A percentile compares a stretch with the other conserved stretches of the same genome.
These are phyloP conservation scores for Miamiensis avidus DNA, from an alignment of 169 alveolate species.

Conservation along the genomic window DNA sequence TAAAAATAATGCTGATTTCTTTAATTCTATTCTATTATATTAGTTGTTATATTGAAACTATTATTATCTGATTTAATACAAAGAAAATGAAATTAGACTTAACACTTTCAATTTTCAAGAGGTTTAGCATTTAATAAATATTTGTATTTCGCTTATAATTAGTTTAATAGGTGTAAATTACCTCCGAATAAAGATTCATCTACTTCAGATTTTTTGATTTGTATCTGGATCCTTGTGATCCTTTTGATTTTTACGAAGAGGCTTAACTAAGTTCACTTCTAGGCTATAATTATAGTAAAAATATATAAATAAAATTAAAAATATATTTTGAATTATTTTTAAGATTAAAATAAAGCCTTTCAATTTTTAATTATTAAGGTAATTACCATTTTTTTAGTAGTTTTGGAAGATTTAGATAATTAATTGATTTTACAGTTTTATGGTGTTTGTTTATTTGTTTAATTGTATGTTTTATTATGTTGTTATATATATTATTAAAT, in stretches of 20 bases:
- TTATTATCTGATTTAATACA: too few relatives aligned
- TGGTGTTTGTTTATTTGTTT: too few relatives aligned
- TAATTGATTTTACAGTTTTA: too few relatives aligned
- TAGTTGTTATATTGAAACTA: too few relatives aligned
- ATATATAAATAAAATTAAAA: neutral
- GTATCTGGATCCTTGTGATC: neutral
- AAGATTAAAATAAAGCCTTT: too few relatives aligned
- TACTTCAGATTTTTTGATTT: slow-evolving; percentile 4
- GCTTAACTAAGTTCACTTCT: slow-evolving; percentile 6
- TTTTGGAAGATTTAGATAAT: too few relatives aligned
- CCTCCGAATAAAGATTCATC: slow-evolving; percentile 9
- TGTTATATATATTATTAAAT: too few relatives aligned
- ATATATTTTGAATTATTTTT: too few relatives aligned
- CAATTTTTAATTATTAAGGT: too few relatives aligned
- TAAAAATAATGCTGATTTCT: neutral
- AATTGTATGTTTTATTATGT: too few relatives aligned
- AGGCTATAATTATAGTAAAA: slow-evolving; percentile 5
- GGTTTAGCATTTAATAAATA: neutral
- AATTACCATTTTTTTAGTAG: too few relatives aligned
- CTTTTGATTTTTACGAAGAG: neutral
- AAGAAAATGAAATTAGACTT: neutral
- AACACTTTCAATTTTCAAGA: neutral
- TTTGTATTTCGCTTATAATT: neutral
- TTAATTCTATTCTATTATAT: too few relatives aligned
- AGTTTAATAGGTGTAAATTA: neutral